phyloP scores from a whole-genome alignment of 2,329 filamentous ascomycete species.

The Lachnellula willkommii region DNA sequence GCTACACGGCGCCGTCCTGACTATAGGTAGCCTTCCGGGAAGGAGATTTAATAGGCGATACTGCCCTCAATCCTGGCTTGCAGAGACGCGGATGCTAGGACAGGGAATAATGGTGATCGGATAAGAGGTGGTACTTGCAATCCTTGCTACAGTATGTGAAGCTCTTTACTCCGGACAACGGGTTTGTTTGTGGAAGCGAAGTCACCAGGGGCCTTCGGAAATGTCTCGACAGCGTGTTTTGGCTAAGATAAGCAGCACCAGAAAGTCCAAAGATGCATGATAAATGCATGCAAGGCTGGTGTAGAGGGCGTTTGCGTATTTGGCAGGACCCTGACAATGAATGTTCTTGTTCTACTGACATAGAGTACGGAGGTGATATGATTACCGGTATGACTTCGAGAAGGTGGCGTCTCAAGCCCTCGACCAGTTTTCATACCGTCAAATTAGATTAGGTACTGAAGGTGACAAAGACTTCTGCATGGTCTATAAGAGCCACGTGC shows the following conservation, averaged over 20 bases:
- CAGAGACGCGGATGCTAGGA: conserved; percentile 10
- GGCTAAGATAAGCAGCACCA: conserved; percentile 15
- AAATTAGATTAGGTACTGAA: neutral
- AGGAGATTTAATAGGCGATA: conserved; percentile 19
- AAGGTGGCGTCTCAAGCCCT: conserved; percentile 16
- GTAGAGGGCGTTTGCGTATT: conserved; percentile 6
- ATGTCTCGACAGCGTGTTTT: conserved; percentile 17
- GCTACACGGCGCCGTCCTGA: conserved; percentile 7
- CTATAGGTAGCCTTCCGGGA: conserved; percentile 2
- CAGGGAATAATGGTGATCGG: conserved; percentile 16
- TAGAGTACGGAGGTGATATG: conserved; percentile 7
- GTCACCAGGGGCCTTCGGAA: conserved; percentile 14
- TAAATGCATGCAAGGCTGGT: conserved; percentile 20
- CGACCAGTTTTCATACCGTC: conserved; percentile 9
- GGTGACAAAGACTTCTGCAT: neutral
- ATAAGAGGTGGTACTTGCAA: conserved; percentile 26
- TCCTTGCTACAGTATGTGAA: conserved; percentile 16
- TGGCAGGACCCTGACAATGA: conserved; percentile 4
- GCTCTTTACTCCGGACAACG: conserved; percentile 1
- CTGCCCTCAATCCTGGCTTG: conserved; percentile 12
- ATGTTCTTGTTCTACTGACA: neutral
- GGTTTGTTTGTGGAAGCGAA: conserved; percentile 6
- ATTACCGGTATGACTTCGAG: conserved; percentile 3
- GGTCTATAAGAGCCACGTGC: conserved; percentile 3
- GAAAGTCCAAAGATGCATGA: conserved; percentile 12